phyloP scores from a whole-genome alignment of 257 asterid species.

The Gynochthodes officinalis region DNA sequence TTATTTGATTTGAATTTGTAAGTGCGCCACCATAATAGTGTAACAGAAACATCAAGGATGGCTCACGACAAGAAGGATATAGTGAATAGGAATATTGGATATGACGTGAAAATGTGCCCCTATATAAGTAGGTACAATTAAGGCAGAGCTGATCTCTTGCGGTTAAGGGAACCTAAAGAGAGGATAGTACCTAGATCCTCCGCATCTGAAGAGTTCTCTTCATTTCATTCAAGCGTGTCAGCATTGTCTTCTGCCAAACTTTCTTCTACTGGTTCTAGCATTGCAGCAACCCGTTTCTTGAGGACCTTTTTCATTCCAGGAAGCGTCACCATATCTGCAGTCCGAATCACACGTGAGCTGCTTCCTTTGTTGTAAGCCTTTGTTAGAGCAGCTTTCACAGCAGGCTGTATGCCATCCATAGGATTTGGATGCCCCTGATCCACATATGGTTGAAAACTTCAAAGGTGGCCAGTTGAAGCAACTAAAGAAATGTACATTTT shows the following conservation, averaged over 20 bases:
- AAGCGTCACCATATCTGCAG: conserved; percentile 83
- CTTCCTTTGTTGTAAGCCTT: conserved; percentile 91
- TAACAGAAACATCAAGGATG: neutral
- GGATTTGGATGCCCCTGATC: conserved; percentile 79
- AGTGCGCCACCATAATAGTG: neutral
- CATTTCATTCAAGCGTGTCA: conserved; percentile 47
- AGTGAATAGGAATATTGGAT: neutral
- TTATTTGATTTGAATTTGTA: neutral
- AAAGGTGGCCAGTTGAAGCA: neutral
- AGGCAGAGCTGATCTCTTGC: no score
- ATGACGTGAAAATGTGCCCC: neutral
- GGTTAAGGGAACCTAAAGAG: neutral
- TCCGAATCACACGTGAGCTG: conserved; percentile 68
- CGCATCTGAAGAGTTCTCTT: conserved; percentile 58
- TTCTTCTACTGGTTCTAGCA: conserved; percentile 84
- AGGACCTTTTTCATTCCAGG: conserved; percentile 90
- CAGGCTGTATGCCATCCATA: conserved; percentile 80
- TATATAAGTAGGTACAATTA: no score
- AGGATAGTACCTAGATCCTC: conserved; percentile 65
- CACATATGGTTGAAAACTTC: conserved; percentile 5
- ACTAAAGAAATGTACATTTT: neutral
- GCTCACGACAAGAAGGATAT: neutral
- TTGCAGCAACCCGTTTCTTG: conserved; percentile 87
- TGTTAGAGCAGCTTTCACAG: conserved; percentile 85
- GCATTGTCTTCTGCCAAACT: conserved; percentile 41